phyloP scores from a whole-genome alignment of 345 rosid species.

The Acer yangbiense region DNA sequence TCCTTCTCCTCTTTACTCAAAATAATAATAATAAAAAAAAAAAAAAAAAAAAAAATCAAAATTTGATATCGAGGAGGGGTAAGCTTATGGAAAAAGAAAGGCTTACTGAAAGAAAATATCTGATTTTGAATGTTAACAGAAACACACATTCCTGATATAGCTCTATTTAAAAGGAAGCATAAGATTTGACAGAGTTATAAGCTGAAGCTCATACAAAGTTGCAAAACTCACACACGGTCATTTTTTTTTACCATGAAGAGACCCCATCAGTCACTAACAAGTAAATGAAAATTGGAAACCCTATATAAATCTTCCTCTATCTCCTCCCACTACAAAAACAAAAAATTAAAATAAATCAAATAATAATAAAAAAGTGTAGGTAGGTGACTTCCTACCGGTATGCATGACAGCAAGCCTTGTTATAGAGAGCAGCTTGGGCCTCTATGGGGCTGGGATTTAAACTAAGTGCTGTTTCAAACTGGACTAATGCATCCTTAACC shows the following conservation, averaged over 20 bases:
- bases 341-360: not conserved
- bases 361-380: not conserved
- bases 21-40: constrained; percentile 14
- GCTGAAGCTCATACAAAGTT: not conserved
- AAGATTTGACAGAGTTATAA: not conserved
- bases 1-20: constrained; percentile 66
- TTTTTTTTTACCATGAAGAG: not conserved
- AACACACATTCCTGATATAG: not conserved
- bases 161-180: not conserved
- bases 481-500: constrained; percentile 85
- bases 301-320: not conserved
- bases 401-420: constrained; percentile 96
- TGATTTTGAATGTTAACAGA: not conserved
- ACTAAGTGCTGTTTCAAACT: constrained; percentile 80
- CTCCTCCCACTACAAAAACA: not conserved
- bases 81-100: not conserved
- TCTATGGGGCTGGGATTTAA: constrained; percentile 72
- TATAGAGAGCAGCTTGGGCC: constrained; percentile 92
- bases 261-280: not conserved
- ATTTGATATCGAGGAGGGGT: not conserved
- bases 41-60: constrained; percentile 14
- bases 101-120: not conserved
- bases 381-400: constrained; percentile 48
- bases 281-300: not conserved
- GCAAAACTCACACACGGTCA: not conserved